These are phyloP conservation scores for Rachicladosporium sp. DNA, from an alignment of 2,329 filamentous ascomycete species.

Conservation along the genomic window DNA sequence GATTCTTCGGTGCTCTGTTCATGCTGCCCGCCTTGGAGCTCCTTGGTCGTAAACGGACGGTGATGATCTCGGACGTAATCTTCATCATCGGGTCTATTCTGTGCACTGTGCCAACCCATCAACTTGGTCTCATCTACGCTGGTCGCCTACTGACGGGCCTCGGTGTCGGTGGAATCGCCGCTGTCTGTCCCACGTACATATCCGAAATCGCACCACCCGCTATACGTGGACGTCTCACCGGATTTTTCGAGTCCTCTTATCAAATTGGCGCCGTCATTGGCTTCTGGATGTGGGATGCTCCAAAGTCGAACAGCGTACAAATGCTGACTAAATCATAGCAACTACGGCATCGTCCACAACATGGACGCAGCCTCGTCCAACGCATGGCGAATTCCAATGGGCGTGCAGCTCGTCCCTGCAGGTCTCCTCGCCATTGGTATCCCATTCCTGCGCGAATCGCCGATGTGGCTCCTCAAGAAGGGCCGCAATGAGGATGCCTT, in stretches of 20 bases:
- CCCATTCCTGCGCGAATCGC: constrained; percentile 21
- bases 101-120: constrained; percentile 30
- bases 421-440: constrained; percentile 19
- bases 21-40: constrained; percentile 34
- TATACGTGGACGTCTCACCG: constrained; percentile 24
- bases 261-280: constrained; percentile 24
- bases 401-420: constrained; percentile 23
- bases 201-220: constrained; percentile 22
- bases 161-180: constrained; percentile 22
- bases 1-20: constrained; percentile 41
- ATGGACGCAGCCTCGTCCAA: constrained; percentile 12
- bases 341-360: constrained; percentile 22
- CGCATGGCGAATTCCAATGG: constrained; percentile 20
- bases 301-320: not conserved
- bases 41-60: constrained; percentile 39
- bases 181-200: constrained; percentile 24
- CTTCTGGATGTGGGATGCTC: constrained; percentile 20
- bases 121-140: constrained; percentile 33
- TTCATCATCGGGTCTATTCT: constrained; percentile 35
- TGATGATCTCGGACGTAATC: constrained; percentile 34
- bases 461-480: constrained; percentile 20
- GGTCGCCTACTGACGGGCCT: constrained; percentile 25
- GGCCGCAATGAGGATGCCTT: constrained; percentile 10
- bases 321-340: constrained; percentile 3
- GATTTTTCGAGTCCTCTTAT: constrained; percentile 22